Base-by-base conservation (phyloP, 768 basidiomycete genomes). In the Pleurotus ostreatus region DNA sequence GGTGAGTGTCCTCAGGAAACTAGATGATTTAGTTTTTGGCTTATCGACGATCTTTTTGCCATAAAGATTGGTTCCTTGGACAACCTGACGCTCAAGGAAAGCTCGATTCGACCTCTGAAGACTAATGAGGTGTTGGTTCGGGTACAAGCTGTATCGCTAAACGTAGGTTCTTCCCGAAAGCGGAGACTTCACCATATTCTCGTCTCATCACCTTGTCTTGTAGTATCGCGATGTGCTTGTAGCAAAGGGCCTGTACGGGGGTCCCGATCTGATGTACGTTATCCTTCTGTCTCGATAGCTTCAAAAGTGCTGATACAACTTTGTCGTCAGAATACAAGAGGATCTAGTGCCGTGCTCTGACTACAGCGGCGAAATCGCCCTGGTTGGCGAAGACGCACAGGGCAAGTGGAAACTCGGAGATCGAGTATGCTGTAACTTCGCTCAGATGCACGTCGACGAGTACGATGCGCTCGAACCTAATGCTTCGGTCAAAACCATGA, bases 361-460 rank as follows among this genome's bases (percentile, higher is more conserved):
- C 61, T 74, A 78, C 67, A 80, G 83, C 15, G 83, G 84, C 11
- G 82, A 84, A 61, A 70, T 86, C 47, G 65, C 83, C 30, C 72
- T 78, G 1, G 62, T 82, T 9, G 76, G 76, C 4, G 66, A 66
- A 11, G 75, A 71, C 13, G 76, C 77, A 12, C 78, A 67, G 25
- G 69, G 64, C 4, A 37, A 34, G 5, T 85, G 81, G 82, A 77
- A 75, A 61, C 62, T 67, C 4, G 81, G 83, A n/a, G 82, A 84
- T 57, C 78, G 80, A 20, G 80, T 85, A 55, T 78, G 70, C 58
- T 73, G 82, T 7, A 85, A 82, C 64, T 81, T 84, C 57, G 63
- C 72, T 3, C 49, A 70, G 12, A 80, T 78, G 53, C 79, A 81
- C 59, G 56, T 83, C 15, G 64, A 79, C 56, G 79, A 79, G 2